Base-by-base conservation (phyloP, 2,329 filamentous ascomycete species). In the Aureobasidium musti region DNA sequence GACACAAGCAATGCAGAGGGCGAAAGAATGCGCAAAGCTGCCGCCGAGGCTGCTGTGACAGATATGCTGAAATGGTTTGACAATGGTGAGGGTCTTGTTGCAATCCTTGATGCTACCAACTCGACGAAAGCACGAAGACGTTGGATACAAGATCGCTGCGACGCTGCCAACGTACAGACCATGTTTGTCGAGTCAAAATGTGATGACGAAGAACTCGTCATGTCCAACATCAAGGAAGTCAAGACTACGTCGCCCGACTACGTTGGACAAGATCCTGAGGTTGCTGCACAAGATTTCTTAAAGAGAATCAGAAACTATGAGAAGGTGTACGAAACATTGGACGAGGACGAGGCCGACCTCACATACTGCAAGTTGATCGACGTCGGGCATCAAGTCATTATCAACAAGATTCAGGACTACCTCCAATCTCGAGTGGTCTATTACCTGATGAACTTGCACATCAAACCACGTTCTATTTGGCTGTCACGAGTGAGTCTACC, bases 311-410 rank as follows among this genome's bases (percentile, higher is more conserved):
- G 90, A 74, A 97, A 97, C 79, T 99, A 99, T 79, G 95, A 99
- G 79, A 95, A 95, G 79, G 91, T 96, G 33, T 99, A 99, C 79
- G 87, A 96, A 80, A 94, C 92, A 1, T 91, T 99, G 73, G 91
- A 96, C 72, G 90, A 90, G 71, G 90, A 96, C 70, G 94, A 98
- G 82, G 87, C 86, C 72, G 84, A 94, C 72, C 87, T 95, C 73
- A 97, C 95, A 43, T 99, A 97, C 76, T 89, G 98, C 76, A 98
- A 99, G 80, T 90, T 99, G 75, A 96, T 98, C 84, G 89, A 99
- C 74, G 92, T 98, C 14, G 93, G 95, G 67, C 91, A 91, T 72
- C 92, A 96, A 75, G 93, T 98, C 75, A 95, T 98, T 74, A 98
- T 99, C 85, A 99, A 98, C 80, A 89, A 91, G 75, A 97, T 99